phyloP scores from a whole-genome alignment of 2,329 filamentous ascomycete species.

The Calycina marina region DNA sequence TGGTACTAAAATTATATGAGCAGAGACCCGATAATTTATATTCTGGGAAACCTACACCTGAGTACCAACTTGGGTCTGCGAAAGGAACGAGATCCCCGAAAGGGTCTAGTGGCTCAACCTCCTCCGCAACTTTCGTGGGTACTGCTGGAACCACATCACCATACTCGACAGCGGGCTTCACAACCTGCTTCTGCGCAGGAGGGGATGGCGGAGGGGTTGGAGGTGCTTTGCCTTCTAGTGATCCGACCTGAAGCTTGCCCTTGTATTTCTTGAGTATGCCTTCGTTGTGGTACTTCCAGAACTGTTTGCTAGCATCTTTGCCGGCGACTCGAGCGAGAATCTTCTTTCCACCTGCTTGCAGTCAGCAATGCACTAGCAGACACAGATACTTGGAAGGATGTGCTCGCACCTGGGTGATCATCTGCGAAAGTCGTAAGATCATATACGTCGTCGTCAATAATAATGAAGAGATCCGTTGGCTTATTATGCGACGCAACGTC shows the following conservation, averaged over 20 bases:
- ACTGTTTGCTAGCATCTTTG: slow-evolving; percentile 22
- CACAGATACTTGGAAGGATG: slow-evolving; percentile 1
- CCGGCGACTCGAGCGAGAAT: slow-evolving; percentile 21
- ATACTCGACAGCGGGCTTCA: slow-evolving; percentile 43
- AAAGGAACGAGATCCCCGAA: slow-evolving; percentile 84
- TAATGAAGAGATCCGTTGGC: slow-evolving; percentile 69
- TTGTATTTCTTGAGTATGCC: slow-evolving; percentile 42
- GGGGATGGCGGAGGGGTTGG: slow-evolving; percentile 35
- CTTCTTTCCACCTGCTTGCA: slow-evolving; percentile 21
- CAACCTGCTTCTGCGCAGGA: slow-evolving; percentile 32
- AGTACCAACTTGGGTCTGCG: slow-evolving; percentile 88
- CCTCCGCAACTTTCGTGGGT: slow-evolving; percentile 31
- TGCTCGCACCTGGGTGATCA: slow-evolving; percentile 58
- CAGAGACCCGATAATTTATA: background rate
- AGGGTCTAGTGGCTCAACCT: slow-evolving; percentile 63
- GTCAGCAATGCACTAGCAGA: slow-evolving; percentile 23
- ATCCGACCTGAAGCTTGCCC: slow-evolving; percentile 78
- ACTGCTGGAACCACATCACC: slow-evolving; percentile 32
- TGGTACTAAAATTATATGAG: slow-evolving; percentile 49
- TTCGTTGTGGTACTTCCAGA: slow-evolving; percentile 25
- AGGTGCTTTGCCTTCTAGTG: slow-evolving; percentile 72
- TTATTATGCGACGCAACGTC: slow-evolving; percentile 92
- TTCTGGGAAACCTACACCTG: slow-evolving; percentile 54
- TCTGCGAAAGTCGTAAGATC: slow-evolving; percentile 83
- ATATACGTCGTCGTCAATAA: slow-evolving; percentile 91